Percentiles rank a stretch among this genome's conserved stretches.
Conservation (phyloP, 2,329 filamentous ascomycete genomes). For the Aspergillus jensenii region DNA sequence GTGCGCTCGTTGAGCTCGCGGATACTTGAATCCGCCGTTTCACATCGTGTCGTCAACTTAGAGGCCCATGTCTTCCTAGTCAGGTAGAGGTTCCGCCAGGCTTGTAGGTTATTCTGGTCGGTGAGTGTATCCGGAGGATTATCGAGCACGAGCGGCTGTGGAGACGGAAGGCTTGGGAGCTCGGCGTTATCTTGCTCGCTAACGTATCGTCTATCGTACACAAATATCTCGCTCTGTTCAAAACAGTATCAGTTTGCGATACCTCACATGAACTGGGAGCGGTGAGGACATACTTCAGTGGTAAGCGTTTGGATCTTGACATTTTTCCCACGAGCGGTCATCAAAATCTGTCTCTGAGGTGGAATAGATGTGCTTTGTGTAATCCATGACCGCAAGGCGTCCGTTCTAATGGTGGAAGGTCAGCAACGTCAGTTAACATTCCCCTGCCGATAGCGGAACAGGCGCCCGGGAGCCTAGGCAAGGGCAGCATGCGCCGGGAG, state of each 20-base stretch:
- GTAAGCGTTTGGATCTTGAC: slow-evolving; percentile 78
- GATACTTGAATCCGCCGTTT: slow-evolving; percentile 61
- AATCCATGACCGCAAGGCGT: slow-evolving; percentile 82
- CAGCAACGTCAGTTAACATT: slow-evolving; percentile 14
- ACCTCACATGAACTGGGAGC: neutral
- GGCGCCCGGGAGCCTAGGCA: neutral
- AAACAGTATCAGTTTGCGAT: neutral
- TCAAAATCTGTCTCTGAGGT: slow-evolving; percentile 75
- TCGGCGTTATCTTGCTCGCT: slow-evolving; percentile 47
- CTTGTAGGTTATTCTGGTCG: slow-evolving; percentile 74
- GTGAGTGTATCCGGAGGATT: slow-evolving; percentile 76
- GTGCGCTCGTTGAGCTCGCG: slow-evolving; percentile 52
- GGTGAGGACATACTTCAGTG: slow-evolving; percentile 62
- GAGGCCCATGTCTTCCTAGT: slow-evolving; percentile 78
- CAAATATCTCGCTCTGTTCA: slow-evolving; percentile 76
- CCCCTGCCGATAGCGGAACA: neutral
- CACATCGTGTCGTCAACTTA: slow-evolving; percentile 67
- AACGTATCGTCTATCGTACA: slow-evolving; percentile 82
- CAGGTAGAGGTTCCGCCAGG: slow-evolving; percentile 88
- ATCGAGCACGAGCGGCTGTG: slow-evolving; percentile 59
- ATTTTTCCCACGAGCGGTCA: slow-evolving; percentile 81
- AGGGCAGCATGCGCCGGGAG: slow-evolving; percentile 3
- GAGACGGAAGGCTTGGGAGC: slow-evolving; percentile 53
- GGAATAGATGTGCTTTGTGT: slow-evolving; percentile 72
- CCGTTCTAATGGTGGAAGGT: slow-evolving; percentile 59